Percentiles rank a stretch among this genome's conserved stretches.
Evolutionary conservation across 148 eudicot species (phyloP).

Genomic region (Talinum fruticosum): DNA sequence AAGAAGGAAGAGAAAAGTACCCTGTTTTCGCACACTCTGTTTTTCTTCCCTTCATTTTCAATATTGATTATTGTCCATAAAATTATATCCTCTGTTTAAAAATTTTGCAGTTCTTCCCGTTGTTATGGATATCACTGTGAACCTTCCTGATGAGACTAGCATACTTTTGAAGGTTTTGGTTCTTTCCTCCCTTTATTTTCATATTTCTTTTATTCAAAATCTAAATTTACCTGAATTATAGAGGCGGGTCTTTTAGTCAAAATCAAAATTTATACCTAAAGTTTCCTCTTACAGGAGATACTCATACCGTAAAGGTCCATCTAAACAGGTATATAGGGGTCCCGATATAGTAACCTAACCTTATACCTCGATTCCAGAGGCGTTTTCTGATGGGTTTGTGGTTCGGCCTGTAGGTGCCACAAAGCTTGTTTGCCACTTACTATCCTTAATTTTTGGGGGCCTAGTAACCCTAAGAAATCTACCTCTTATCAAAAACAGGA

Average conservation of each 20-base stretch:
- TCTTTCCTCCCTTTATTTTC: neutral
- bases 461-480: no score
- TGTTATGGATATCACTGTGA: constrained; percentile 68
- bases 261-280: no score
- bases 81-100: neutral
- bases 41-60: neutral
- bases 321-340: no score
- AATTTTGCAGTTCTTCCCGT: constrained; percentile 77
- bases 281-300: no score
- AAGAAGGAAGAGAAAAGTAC: constrained; percentile 98
- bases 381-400: neutral
- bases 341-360: no score
- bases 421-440: neutral
- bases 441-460: no score
- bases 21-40: neutral
- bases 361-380: no score
- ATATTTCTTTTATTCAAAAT: neutral
- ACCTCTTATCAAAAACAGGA: neutral
- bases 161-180: constrained; percentile 75
- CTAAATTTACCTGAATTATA: no score
- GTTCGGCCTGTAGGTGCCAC: neutral
- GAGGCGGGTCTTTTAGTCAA: no score
- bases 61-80: neutral
- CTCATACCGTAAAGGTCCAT: no score
- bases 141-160: constrained; percentile 78